Percentiles rank a stretch among this genome's conserved stretches.
These are phyloP conservation scores for Syzygium syzygioides DNA, from an alignment of 441 rosid species.

Conservation along the genomic window DNA sequence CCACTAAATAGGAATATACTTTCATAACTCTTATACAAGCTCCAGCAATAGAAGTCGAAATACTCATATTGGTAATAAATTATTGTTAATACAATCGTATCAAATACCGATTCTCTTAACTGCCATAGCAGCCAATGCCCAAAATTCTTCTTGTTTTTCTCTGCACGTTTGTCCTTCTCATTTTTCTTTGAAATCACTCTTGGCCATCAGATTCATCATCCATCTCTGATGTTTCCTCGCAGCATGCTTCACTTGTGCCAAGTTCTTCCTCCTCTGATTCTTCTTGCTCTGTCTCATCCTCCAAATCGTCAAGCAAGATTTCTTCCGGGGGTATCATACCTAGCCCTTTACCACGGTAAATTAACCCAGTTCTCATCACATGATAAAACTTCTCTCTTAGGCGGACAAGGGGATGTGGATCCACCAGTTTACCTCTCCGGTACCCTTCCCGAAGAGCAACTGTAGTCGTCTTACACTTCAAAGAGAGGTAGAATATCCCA, in stretches of 20 bases:
- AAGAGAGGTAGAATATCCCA: slow-evolving; percentile 87
- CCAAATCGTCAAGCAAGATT: slow-evolving; percentile 31
- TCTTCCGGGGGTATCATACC: slow-evolving; percentile 41
- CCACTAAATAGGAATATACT: neutral
- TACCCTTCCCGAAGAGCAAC: slow-evolving; percentile 85
- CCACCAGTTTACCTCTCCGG: slow-evolving; percentile 60
- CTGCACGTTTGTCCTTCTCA: neutral
- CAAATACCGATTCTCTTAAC: neutral
- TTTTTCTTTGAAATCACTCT: neutral
- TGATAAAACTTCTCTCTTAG: slow-evolving; percentile 70
- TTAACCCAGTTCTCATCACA: slow-evolving; percentile 88
- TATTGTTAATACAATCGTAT: neutral
- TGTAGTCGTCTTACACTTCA: slow-evolving; percentile 95
- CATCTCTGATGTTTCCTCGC: neutral
- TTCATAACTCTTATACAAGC: neutral
- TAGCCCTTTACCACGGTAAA: slow-evolving; percentile 65
- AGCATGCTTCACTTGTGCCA: neutral
- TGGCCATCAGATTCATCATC: slow-evolving; percentile 43
- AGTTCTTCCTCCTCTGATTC: slow-evolving; percentile 15
- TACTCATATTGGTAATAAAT: rapidly evolving
- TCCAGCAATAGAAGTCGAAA: neutral
- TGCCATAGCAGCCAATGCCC: neutral
- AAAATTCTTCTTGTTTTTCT: neutral
- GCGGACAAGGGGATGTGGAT: slow-evolving; percentile 77
- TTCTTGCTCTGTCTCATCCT: slow-evolving; percentile 13